Base-by-base conservation (phyloP, 768 basidiomycete genomes). In the Boletellus emodensis region DNA sequence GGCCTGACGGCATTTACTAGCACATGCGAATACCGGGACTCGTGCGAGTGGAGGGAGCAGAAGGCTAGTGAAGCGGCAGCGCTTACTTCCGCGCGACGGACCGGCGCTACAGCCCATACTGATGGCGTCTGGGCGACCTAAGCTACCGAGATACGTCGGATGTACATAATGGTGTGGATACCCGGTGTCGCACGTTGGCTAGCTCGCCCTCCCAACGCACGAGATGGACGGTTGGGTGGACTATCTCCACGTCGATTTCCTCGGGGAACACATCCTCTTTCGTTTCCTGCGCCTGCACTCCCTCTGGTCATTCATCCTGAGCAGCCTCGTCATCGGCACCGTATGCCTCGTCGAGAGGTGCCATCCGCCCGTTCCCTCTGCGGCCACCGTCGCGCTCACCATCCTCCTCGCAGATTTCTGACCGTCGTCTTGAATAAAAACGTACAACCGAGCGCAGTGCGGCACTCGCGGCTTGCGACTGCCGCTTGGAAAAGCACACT, bases 1-100 rank as follows among this genome's bases (percentile, higher is more conserved):
- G 36, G 41, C 4, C 35, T 54, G 41, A 61, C 33, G 28, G 17
- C 34, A 3, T 38, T 38, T 46, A 24, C 24, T 24, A 86, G 85
- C 40, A 73, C 76, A 13, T 93, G 90, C 60, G 89, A 91, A 67
- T 93, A 90, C 61, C 68, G 70, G 30, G 69, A 75, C 3, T 83
- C 80, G 12, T 94, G 91, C 60, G 91, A 94, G 70, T 94, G 90
- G 90, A 74, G 89, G 54, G 72, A 71, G 41, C 49, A 56, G 40
- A 75, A 73, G 54, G 82, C 81, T 20, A 56, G 66, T 50, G 80
- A 81, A 42, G 49, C 55, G 24, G 47, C 18, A 3, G 40, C 28
- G 13, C 10, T 28, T 24, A 42, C 37, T 14, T 28, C 49, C 12
- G 32, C 50, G 40, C 26, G 17, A 3, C 30, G 17, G 40, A 38